Evolutionary conservation across 306 rosid genomes (phyloP), one percentile per base, ranked within the genome.

Genomic region (Vachellia pachyceras): DNA sequence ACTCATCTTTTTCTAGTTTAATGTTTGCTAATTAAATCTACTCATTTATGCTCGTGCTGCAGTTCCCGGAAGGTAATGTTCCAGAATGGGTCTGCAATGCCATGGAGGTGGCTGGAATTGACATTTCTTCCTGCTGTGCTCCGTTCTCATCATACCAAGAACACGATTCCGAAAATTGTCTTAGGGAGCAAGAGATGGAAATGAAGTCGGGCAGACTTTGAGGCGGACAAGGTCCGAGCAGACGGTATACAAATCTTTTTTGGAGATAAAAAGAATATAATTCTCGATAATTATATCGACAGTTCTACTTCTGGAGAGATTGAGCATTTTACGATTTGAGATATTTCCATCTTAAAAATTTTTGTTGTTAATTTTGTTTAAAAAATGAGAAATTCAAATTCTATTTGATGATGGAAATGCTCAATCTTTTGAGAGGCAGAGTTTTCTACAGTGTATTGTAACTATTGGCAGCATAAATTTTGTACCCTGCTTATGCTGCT

Each of bases 11-110:
- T 60, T 60, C 72, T 20, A 45, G 44, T 10, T 65, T 50, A 66
- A 80, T 18, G 57, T 76, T 44, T 71, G 29, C 22, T 14, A 63
- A 64, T 73, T 52, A 73, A 66, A 70, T 47, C 50, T 47, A 47
- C 14, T 57, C 22, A 9, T 58, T 6, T 52, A 7, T 17, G 67
- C 57, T 79, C 79, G 2, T 77, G 66, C 78, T 87, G 84, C 87
- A 94, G 98, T 94, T 94, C 77, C 97, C 97, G 0, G 67, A 87
- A 66, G 97, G 99, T 9, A 92, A 95, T 82, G 91, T 93, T 77
- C 97, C 96, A 1, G 95, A 93, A 83, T 95, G 98, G 99, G 99
- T 95, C 68, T 88, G 94, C 88, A 79, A 93, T 81, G 99, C 98
- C 60, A 95, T 95, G 98, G 98, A 95, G 85, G 98, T 93, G 77